Evolutionary conservation across 106 monocot species (phyloP).

Genomic region (Platanthera zijinensis): DNA sequence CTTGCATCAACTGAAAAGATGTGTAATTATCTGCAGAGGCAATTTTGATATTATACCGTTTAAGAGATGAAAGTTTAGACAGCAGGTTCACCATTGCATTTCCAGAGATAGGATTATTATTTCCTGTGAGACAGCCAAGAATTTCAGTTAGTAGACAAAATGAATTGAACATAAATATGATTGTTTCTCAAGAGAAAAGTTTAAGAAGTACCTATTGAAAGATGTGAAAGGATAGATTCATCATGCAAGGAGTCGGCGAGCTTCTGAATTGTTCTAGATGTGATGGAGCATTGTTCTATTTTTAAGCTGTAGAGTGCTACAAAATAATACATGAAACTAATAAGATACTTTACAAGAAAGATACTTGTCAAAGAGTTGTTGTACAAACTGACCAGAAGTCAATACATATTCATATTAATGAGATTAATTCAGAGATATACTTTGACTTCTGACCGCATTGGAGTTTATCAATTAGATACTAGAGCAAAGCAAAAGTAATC

Average conservation of each 20-base stretch:
- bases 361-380: not conserved
- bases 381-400: not conserved
- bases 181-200: not conserved
- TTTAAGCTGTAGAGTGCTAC: slow-evolving; percentile 91
- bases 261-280: slow-evolving; percentile 93
- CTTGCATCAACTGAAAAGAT: not conserved
- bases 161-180: not conserved
- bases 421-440: not conserved
- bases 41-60: slow-evolving; percentile 34
- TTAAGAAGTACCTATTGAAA: slow-evolving; percentile 62
- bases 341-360: not conserved
- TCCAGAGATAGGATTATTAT: slow-evolving; percentile 80
- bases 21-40: not conserved
- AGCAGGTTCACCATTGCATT: slow-evolving; percentile 65
- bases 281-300: slow-evolving; percentile 79
- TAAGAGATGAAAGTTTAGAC: slow-evolving; percentile 60
- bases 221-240: slow-evolving; percentile 68
- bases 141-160: slow-evolving; percentile 1
- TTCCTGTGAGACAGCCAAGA: slow-evolving; percentile 38
- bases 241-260: slow-evolving; percentile 62
- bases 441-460: not conserved
- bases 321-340: slow-evolving; percentile 12
- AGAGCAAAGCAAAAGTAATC: slow-evolving; percentile 1
- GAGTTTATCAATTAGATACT: not conserved
- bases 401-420: not conserved